These are phyloP conservation scores for Microdochium trichocladiopsis DNA, from an alignment of 2,329 filamentous ascomycete genomes.

Conservation along the genomic window DNA sequence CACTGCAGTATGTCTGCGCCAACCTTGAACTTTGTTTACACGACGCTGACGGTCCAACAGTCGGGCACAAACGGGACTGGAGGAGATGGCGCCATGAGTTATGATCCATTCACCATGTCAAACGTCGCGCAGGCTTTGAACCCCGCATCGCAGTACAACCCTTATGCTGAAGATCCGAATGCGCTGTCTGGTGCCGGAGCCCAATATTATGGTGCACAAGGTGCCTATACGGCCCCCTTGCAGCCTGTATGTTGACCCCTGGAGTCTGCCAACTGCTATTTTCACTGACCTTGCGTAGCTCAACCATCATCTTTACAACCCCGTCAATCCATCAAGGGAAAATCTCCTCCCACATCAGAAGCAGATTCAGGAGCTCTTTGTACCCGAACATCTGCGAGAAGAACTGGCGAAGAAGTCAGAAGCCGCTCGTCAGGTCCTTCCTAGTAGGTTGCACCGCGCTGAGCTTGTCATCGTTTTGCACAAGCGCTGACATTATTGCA, in stretches of 20 bases:
- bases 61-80: slow-evolving; percentile 16
- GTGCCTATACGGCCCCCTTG: slow-evolving; percentile 40
- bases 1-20: slow-evolving; percentile 31
- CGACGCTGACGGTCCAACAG: slow-evolving; percentile 12
- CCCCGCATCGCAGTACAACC: slow-evolving; percentile 52
- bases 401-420: slow-evolving; percentile 86
- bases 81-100: slow-evolving; percentile 30
- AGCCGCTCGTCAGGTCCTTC: slow-evolving; percentile 76
- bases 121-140: slow-evolving; percentile 43
- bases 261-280: neutral
- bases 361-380: slow-evolving; percentile 83
- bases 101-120: slow-evolving; percentile 59
- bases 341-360: slow-evolving; percentile 81
- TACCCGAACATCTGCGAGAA: slow-evolving; percentile 79
- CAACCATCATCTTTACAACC: slow-evolving; percentile 90
- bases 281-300: slow-evolving; percentile 39
- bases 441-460: slow-evolving; percentile 44
- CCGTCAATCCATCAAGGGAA: slow-evolving; percentile 66
- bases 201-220: slow-evolving; percentile 60
- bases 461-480: neutral
- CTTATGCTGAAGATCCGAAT: slow-evolving; percentile 69
- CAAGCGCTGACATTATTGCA: slow-evolving; percentile 5
- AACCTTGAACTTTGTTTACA: neutral
- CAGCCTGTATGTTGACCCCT: slow-evolving; percentile 45
- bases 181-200: slow-evolving; percentile 48